These are phyloP conservation scores for Ophiostoma triangulosporum DNA, from an alignment of 2,329 filamentous ascomycete species.

Conservation along the genomic window DNA sequence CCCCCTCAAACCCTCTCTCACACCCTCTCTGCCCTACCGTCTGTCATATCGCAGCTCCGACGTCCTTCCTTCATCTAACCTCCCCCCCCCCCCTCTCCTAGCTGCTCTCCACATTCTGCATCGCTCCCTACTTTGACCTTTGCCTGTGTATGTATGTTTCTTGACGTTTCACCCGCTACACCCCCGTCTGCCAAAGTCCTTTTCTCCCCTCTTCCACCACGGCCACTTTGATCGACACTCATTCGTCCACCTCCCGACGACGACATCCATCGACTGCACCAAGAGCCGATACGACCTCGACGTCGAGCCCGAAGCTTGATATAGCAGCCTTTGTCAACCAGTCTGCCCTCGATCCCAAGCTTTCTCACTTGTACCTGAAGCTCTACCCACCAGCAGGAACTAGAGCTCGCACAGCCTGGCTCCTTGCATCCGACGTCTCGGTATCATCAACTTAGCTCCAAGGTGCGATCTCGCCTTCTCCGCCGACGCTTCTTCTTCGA, in stretches of 20 bases:
- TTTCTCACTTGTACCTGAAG: background rate
- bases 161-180: background rate
- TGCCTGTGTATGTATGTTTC: background rate
- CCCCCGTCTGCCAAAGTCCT: background rate
- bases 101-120: background rate
- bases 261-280: background rate
- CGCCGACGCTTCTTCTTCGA: background rate
- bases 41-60: background rate
- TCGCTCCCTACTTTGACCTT: background rate
- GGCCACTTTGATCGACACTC: background rate
- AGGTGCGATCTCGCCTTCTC: background rate
- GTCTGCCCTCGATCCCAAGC: background rate
- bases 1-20: too few relatives aligned
- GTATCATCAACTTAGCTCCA: background rate
- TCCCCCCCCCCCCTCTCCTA: background rate
- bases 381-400: background rate
- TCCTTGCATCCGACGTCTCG: background rate
- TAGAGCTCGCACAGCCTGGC: background rate
- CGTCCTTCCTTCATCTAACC: background rate
- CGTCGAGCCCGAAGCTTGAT: background rate
- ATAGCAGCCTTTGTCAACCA: background rate
- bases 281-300: background rate
- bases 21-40: background rate
- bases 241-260: background rate
- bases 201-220: background rate